These are phyloP conservation scores for Viola pubescens DNA, from an alignment of 441 rosid species.

Conservation along the genomic window DNA sequence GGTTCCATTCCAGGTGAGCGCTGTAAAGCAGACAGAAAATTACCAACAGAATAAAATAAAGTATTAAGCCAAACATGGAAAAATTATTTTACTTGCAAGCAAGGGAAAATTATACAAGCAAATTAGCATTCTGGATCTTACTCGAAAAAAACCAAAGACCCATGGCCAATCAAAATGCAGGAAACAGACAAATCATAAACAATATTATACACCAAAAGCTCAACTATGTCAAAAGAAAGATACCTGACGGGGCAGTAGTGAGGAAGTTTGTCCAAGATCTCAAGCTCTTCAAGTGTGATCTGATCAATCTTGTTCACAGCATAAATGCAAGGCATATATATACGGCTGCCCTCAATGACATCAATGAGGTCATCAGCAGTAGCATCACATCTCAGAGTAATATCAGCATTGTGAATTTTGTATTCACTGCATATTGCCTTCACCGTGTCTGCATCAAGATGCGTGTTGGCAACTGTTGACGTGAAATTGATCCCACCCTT, in stretches of 20 bases:
- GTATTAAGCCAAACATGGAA: no score
- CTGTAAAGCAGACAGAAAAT: conserved; percentile 30
- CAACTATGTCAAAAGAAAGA: not conserved
- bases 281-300: conserved; percentile 89
- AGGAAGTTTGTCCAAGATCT: conserved; percentile 93
- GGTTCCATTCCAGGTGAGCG: conserved; percentile 97
- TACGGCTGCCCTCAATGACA: conserved; percentile 93
- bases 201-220: not conserved
- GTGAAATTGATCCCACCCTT: conserved; percentile 93
- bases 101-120: no score
- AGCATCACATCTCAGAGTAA: conserved; percentile 87
- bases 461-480: conserved; percentile 70
- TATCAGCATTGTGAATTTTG: conserved; percentile 90
- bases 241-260: conserved; percentile 96
- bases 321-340: conserved; percentile 93
- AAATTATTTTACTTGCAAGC: no score
- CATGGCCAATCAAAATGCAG: not conserved
- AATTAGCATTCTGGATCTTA: no score
- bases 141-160: no score
- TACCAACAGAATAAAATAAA: not conserved
- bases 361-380: conserved; percentile 98
- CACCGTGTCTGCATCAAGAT: conserved; percentile 90
- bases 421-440: conserved; percentile 97
- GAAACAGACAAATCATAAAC: not conserved
- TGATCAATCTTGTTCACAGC: conserved; percentile 92